Base-by-base conservation (phyloP, 2,329 filamentous ascomycete genomes). In the Trichoderma sp. region DNA sequence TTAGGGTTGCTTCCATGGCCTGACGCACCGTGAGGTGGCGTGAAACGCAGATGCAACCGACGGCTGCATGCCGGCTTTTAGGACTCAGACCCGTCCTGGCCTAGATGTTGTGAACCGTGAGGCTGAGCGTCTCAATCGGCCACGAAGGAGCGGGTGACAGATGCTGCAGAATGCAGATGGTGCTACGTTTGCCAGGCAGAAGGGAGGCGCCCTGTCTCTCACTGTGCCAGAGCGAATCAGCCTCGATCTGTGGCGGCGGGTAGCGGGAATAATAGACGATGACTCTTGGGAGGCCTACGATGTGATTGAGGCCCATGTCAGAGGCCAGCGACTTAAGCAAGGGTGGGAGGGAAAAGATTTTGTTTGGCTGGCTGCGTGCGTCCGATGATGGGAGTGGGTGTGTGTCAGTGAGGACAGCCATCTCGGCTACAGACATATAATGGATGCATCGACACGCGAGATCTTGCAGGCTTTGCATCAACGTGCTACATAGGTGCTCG, bases 291-390 rank as follows among this genome's bases (percentile, higher is more conserved):
- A 60, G 37, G 39, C 25, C 39, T 15, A 27, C 13, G 37, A 64
- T 42, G 32, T 9, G 48, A 48, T 22, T 19, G 42, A 48, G 42
- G 5, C 42, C 42, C 42, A 60, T 34, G 58, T 15, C 13, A 42
- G 58, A 48, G 58, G 58, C 58, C 58, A 19, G 39, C 29, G 9
- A 10, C 29, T 2, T 13, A 32, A 27, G 32, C 59, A 52, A 63
- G 59, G 45, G 34, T 45, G 25, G 50, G n/a, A 53, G 50, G 35
- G 9, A 54, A 29, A 25, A 0, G 10, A 6, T n/a, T 52, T 42
- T 54, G 50, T 64, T 64, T 64, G 60, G 60, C 50, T 34, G 60
- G 60, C 9, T 45, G 37, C n/a, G 27, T 45, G 13, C 37, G 35
- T 48, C 42, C 17, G 13, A 32, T 37, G 29, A 27, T 34, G 17